These are phyloP conservation scores for Murraya koenigii DNA, from an alignment of 345 rosid genomes.

Conservation along the genomic window DNA sequence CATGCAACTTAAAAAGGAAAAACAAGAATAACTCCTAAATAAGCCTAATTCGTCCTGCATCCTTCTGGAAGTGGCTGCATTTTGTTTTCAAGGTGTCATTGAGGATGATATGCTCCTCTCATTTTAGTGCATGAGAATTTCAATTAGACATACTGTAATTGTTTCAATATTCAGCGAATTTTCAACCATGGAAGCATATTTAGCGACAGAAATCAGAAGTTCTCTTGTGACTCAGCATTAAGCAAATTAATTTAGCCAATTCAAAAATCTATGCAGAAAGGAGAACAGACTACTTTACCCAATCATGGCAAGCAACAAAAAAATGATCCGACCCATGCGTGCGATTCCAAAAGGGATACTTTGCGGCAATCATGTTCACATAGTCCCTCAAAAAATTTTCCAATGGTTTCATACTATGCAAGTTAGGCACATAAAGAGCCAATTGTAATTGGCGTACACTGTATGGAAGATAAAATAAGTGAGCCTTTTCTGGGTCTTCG, in stretches of 20 bases:
- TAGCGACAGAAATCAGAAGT: neutral
- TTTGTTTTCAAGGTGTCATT: neutral
- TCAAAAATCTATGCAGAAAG: neutral
- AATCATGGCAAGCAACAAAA: slow-evolving; percentile 96
- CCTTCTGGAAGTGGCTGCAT: neutral
- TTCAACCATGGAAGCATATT: neutral
- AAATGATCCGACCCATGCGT: slow-evolving; percentile 90
- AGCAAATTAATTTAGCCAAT: neutral
- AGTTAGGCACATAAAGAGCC: slow-evolving; percentile 57
- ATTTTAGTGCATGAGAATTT: neutral
- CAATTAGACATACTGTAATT: neutral
- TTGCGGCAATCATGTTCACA: slow-evolving; percentile 60
- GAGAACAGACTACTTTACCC: slow-evolving; percentile 49
- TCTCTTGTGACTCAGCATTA: neutral
- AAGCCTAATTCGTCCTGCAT: neutral
- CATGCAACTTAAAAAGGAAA: neutral
- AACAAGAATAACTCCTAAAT: neutral
- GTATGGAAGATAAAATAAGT: slow-evolving; percentile 86
- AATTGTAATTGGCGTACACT: slow-evolving; percentile 68
- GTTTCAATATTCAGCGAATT: neutral
- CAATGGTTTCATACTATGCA: slow-evolving; percentile 70
- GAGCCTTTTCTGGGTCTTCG: slow-evolving; percentile 74
- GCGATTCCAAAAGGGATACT: slow-evolving; percentile 90
- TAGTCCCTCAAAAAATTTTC: slow-evolving; percentile 58
- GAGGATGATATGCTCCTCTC: neutral